Evolutionary conservation across 768 basidiomycete species (phyloP).

Genomic region (Agrocybe pediades): DNA sequence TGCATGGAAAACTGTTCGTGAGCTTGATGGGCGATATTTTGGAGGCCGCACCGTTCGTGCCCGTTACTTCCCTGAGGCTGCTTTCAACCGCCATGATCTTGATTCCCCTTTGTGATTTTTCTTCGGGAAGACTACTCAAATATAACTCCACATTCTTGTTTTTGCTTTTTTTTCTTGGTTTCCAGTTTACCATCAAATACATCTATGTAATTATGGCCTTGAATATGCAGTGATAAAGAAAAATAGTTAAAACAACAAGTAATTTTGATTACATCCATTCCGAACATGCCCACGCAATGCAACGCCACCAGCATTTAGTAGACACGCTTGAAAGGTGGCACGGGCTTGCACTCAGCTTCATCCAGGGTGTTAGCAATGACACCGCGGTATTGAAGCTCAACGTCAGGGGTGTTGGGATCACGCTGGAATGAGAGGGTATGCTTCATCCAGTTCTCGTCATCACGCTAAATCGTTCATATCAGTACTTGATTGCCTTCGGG

Average conservation of each 20-base stretch:
- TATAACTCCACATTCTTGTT: constrained; percentile 1
- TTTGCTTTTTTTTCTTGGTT: constrained; percentile 11
- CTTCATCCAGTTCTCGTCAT: constrained; percentile 94
- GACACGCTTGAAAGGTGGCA: constrained; percentile 97
- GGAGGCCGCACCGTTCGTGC: constrained; percentile 84
- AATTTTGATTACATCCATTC: constrained; percentile 15
- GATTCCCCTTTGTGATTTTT: constrained; percentile 41
- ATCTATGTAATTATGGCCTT: constrained; percentile 16
- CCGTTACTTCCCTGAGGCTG: constrained; percentile 72
- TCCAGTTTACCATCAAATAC: constrained; percentile 6
- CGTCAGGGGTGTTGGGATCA: constrained; percentile 74
- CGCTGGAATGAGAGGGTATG: constrained; percentile 94
- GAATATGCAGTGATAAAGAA: constrained; percentile 11
- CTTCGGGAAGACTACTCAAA: neutral
- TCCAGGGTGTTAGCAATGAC: constrained; percentile 90
- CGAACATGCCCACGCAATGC: neutral
- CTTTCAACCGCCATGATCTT: constrained; percentile 52
- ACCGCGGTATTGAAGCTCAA: constrained; percentile 85
- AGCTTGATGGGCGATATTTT: constrained; percentile 91
- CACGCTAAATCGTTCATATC: constrained; percentile 69
- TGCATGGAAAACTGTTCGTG: constrained; percentile 94
- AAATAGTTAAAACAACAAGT: constrained; percentile 4
- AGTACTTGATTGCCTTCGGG: neutral
- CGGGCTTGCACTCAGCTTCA: constrained; percentile 94
- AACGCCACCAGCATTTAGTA: constrained; percentile 50